These are phyloP conservation scores for Aurifilum marmelostoma DNA, from an alignment of 2,329 filamentous ascomycete genomes.

Conservation along the genomic window DNA sequence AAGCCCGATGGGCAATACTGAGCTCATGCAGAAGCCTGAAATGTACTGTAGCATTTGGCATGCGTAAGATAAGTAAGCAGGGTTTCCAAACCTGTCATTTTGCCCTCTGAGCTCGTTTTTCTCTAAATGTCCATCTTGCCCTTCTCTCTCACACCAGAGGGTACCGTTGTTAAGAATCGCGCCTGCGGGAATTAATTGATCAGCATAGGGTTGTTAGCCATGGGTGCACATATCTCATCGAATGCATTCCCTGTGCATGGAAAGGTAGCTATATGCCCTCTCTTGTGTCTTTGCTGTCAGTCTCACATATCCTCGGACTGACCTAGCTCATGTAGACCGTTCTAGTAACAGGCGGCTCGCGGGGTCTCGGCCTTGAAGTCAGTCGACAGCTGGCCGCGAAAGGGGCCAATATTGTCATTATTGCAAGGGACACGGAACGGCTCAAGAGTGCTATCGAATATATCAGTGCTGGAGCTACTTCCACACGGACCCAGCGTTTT, in stretches of 20 bases:
- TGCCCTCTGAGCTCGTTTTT: background rate
- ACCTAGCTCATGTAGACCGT: constrained; percentile 65
- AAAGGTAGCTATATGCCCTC: constrained; percentile 13
- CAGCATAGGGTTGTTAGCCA: background rate
- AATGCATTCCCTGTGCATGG: constrained; percentile 19
- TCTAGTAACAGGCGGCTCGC: constrained; percentile 86
- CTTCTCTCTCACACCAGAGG: background rate
- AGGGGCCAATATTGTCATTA: constrained; percentile 84
- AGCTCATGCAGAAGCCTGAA: background rate
- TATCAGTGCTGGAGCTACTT: constrained; percentile 24
- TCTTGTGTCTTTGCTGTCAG: no score
- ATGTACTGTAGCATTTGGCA: background rate
- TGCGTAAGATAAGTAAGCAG: background rate
- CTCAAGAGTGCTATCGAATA: constrained; percentile 67
- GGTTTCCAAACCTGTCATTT: background rate
- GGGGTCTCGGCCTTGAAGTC: constrained; percentile 83
- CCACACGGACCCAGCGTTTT: constrained; percentile 61
- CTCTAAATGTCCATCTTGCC: no score
- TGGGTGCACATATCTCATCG: background rate
- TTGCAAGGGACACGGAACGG: constrained; percentile 76
- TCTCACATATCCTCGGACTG: background rate
- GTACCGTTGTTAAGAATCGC: background rate
- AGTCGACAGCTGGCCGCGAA: constrained; percentile 76
- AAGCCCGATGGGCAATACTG: no score
- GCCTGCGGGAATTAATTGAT: background rate